These are phyloP conservation scores for Pinus albicaulis DNA, from an alignment of 75 land plant genomes.

Conservation along the genomic window DNA sequence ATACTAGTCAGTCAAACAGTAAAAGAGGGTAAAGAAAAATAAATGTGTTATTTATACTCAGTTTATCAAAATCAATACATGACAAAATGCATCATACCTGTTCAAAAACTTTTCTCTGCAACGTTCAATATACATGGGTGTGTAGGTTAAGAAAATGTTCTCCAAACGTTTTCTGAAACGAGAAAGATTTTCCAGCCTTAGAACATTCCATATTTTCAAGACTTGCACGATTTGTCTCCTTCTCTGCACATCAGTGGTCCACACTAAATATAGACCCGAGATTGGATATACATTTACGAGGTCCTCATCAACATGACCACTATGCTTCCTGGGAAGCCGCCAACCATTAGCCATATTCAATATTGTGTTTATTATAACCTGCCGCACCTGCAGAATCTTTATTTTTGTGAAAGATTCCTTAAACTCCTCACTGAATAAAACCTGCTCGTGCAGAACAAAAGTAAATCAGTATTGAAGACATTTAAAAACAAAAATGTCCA, in stretches of 20 bases:
- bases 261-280: slow-evolving; percentile 35
- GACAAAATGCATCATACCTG: background rate
- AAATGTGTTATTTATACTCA: no score
- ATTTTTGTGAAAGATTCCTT: slow-evolving; percentile 37
- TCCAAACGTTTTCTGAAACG: slow-evolving; percentile 43
- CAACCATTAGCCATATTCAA: slow-evolving; percentile 51
- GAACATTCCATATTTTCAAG: slow-evolving; percentile 64
- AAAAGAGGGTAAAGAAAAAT: no score
- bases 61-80: background rate
- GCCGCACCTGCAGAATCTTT: slow-evolving; percentile 14
- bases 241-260: slow-evolving; percentile 50
- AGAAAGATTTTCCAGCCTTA: slow-evolving; percentile 33
- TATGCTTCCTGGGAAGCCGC: slow-evolving; percentile 24
- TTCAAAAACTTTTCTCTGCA: slow-evolving; percentile 30
- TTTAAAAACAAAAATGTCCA: no score
- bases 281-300: slow-evolving; percentile 39
- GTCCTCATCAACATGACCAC: slow-evolving; percentile 13
- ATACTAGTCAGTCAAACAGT: no score
- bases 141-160: slow-evolving; percentile 34
- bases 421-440: slow-evolving; percentile 58
- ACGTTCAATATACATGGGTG: slow-evolving; percentile 32
- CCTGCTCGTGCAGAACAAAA: slow-evolving; percentile 21
- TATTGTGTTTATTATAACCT: slow-evolving; percentile 26
- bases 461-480: background rate
- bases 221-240: slow-evolving; percentile 37